Base-by-base conservation (phyloP, 192 early-diverging fungal species). In the Spizellomyces sp. region DNA sequence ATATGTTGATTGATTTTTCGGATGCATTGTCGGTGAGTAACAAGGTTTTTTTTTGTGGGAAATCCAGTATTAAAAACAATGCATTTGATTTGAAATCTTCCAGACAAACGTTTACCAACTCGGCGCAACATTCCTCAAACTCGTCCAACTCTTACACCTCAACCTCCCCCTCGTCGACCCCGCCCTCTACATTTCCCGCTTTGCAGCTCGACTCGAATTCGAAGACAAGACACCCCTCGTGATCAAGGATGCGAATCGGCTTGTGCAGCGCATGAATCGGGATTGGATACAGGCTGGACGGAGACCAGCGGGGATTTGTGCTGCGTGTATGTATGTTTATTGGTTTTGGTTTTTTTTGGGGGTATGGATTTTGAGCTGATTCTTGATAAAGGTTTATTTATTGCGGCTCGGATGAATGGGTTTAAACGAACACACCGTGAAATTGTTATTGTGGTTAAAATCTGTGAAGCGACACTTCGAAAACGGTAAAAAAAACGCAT, bases 1-100 rank as follows among this genome's bases (percentile, higher is more conserved):
- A 92, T 69, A 95, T 99, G 94, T 81, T 99, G 52, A 99, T 99
- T 54, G 96, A 99, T 69, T 98, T 99, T 68, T 87, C 94, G 1
- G 96, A 98, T 69, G 78, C 93, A 5, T 74, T 96, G 52, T 86
- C 89, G 64, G 27, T 36, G 90, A 90, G 79, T 58, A 8, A 6
- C 14, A n/a, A 5, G 14, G 8, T 62, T 41, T 44, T 19, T 58
- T 36, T 10, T 58, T 58, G 0, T 58, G 22, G 9, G 2, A 45
- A 19, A 42, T 7, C 4, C 46, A 12, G 41, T 41, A 45, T 45
- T 62, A 8, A 41, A 45, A 22, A 8, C 42, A 43, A 62, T 5
- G 2, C 19, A 3, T 55, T 55, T 19, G 14, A 55, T 55, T 2
- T 55, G 52, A 90, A n/a, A n/a, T n/a, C n/a, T n/a, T n/a, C n/a